Conservation (phyloP, 805 yeast genomes). For the Kodamaea lidongshanica region DNA sequence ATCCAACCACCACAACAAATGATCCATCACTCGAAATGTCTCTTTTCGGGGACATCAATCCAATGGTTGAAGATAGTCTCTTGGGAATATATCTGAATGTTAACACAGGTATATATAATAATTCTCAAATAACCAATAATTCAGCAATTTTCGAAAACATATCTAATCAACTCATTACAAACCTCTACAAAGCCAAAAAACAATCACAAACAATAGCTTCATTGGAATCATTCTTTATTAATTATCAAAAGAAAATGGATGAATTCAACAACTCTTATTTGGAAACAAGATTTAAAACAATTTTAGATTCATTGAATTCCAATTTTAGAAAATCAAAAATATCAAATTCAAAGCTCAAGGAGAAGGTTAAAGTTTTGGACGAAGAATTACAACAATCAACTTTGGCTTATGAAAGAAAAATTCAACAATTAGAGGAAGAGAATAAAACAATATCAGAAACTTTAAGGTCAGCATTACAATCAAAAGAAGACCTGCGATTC, state of each 20-base stretch:
- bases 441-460: too few species aligned
- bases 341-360: conserved; percentile 12
- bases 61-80: conserved; percentile 44
- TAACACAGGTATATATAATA: conserved; percentile 51
- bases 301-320: conserved; percentile 9
- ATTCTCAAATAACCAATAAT: conserved; percentile 55
- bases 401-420: conserved; percentile 4
- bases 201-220: conserved; percentile 52
- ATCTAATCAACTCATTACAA: conserved; percentile 47
- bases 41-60: conserved; percentile 55
- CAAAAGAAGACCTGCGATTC: too few species aligned
- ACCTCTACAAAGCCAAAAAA: conserved; percentile 51
- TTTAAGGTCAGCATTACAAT: too few species aligned
- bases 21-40: conserved; percentile 47
- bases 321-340: conserved; percentile 15
- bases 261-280: conserved; percentile 22
- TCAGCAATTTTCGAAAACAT: conserved; percentile 51
- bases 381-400: conserved; percentile 5
- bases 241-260: conserved; percentile 34
- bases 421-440: conserved; percentile 9
- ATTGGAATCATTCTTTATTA: conserved; percentile 48
- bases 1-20: conserved; percentile 7
- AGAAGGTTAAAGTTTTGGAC: conserved; percentile 11
- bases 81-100: conserved; percentile 43
- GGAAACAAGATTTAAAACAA: conserved; percentile 14